These are phyloP conservation scores for Lepraria neglecta DNA, from an alignment of 495 filamentous ascomycete genomes.

Conservation along the genomic window DNA sequence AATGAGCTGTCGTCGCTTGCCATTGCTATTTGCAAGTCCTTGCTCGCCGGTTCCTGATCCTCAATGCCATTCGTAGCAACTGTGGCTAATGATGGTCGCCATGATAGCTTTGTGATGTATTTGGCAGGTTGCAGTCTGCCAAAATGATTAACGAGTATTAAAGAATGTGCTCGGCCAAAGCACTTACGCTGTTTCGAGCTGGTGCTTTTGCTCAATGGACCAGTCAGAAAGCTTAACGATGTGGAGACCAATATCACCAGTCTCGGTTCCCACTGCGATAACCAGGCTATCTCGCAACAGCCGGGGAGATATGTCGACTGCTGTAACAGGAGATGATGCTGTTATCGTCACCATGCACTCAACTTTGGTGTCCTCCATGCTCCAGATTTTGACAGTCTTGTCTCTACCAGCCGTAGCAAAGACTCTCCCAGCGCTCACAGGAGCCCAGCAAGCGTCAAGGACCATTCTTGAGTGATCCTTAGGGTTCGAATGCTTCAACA, in stretches of 20 bases:
- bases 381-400: constrained; percentile 78
- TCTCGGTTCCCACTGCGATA: constrained; percentile 61
- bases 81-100: constrained; percentile 52
- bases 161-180: neutral
- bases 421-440: constrained; percentile 36
- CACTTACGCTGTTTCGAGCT: constrained; percentile 17
- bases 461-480: constrained; percentile 93
- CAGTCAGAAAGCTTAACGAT: constrained; percentile 38
- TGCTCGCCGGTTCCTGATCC: constrained; percentile 21
- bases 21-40: constrained; percentile 55
- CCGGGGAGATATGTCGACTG: constrained; percentile 58
- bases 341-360: constrained; percentile 48
- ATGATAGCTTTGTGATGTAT: constrained; percentile 66
- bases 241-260: constrained; percentile 41
- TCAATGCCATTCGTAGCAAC: constrained; percentile 21
- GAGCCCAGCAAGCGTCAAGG: constrained; percentile 75
- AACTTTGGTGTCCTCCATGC: constrained; percentile 31
- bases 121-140: constrained; percentile 57
- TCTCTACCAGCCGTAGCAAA: constrained; percentile 90
- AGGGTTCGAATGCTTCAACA: constrained; percentile 54
- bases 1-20: constrained; percentile 79
- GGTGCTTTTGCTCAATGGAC: constrained; percentile 38
- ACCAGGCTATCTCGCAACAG: constrained; percentile 39
- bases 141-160: constrained; percentile 28
- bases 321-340: constrained; percentile 60